Percentiles rank a stretch among this genome's conserved stretches.
phyloP scores from a whole-genome alignment of 306 rosid genomes.

The Hippophae gyantsensis region DNA sequence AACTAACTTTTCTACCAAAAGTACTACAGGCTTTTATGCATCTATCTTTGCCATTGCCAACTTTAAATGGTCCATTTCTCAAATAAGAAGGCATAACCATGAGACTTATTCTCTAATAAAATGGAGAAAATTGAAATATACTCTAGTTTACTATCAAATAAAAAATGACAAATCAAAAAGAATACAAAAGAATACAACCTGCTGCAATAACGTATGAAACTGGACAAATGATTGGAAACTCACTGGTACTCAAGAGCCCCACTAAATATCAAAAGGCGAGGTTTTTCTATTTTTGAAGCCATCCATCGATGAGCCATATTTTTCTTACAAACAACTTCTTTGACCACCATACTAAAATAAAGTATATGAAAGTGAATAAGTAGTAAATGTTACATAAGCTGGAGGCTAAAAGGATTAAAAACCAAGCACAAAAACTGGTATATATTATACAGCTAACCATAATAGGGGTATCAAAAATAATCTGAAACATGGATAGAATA shows the following conservation, averaged over 20 bases:
- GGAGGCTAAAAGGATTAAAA: too few species aligned
- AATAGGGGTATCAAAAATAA: too few species aligned
- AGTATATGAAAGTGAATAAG: too few species aligned
- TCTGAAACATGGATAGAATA: too few species aligned
- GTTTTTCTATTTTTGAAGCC: constrained; percentile 64
- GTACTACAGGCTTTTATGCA: constrained; percentile 65
- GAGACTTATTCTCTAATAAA: constrained; percentile 4
- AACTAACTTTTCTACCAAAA: constrained; percentile 92
- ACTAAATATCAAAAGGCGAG: constrained; percentile 79
- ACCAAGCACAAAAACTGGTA: too few species aligned
- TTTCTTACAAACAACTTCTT: constrained; percentile 92
- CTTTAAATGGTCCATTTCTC: constrained; percentile 97
- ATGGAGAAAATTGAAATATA: constrained; percentile 1
- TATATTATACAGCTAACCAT: too few species aligned
- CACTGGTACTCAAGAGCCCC: constrained; percentile 99
- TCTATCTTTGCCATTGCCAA: constrained; percentile 97
- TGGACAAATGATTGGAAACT: constrained; percentile 67
- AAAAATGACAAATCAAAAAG: constrained; percentile 8
- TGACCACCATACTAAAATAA: too few species aligned
- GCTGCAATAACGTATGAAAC: constrained; percentile 96
- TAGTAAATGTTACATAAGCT: too few species aligned
- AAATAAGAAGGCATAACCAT: constrained; percentile 16
- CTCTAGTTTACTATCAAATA: constrained; percentile 15
- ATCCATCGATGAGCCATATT: constrained; percentile 93
- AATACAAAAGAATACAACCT: constrained; percentile 52